Evolutionary conservation across 2,329 filamentous ascomycete genomes (phyloP), one percentile per base, ranked within the genome.

Genomic region (Exophiala spinifera): DNA sequence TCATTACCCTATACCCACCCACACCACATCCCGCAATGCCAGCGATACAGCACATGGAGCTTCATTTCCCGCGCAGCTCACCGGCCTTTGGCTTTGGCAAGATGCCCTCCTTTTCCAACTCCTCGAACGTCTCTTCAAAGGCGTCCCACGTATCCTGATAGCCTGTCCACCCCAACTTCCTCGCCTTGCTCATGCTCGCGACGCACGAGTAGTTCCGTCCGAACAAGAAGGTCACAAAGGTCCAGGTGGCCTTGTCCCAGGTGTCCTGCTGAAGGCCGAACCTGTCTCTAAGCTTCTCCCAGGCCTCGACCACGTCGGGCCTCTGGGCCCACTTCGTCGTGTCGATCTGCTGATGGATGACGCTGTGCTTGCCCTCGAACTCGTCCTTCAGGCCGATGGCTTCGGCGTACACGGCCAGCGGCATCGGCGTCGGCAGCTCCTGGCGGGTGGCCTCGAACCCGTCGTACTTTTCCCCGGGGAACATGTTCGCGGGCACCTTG

Each of bases 191-290:
- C 70, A 77, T 76, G 49, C 46, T 67, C 1, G 43, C 60, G 7
- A 67, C 61, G 33, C 60, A 64, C 13, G 57, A 56, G 53, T 56
- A 69, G 17, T 67, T 59, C 33, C 75, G 62, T 0, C 75, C 74
- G 20, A 78, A 62, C 2, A 72, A 70, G 59, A 76, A 74, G 5
- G 68, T 71, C 48, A 74, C 58, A 49, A 74, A 76, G 1, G 57
- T 65, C 74, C 74, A 78, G 0, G 75, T 77, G 1, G 73, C 75
- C 53, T 73, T 71, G 6, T 73, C 71, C 55, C 73, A 76, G 0
- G 65, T 69, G 14, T 67, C 63, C 48, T 72, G 65, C 3, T 74
- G 66, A 15, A 77, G 39, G 0, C 66, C 64, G 20, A 74, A 65
- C 7, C 64, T 61, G 3, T 71, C 63, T 1, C 65, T 65, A 7